phyloP scores from a whole-genome alignment of 495 filamentous ascomycete species.

The Xylaria acuta region DNA sequence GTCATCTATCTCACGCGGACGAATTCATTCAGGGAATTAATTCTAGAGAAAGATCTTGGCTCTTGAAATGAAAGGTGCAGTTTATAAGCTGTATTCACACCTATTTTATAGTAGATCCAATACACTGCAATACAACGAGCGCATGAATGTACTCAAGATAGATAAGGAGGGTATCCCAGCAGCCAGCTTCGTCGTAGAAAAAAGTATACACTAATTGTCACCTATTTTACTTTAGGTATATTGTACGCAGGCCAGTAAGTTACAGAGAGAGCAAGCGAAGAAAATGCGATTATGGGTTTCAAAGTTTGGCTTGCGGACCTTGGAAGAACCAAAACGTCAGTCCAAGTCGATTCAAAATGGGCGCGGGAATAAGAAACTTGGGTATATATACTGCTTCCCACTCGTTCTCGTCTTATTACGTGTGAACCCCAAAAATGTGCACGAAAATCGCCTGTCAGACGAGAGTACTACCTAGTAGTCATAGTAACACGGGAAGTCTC shows the following conservation, averaged over 20 bases:
- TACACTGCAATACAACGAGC: background rate
- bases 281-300: background rate
- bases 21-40: background rate
- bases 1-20: background rate
- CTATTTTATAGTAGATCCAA: background rate
- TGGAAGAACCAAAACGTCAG: slow-evolving; percentile 13
- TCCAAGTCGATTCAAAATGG: background rate
- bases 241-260: background rate
- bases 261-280: background rate
- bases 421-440: background rate
- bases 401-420: background rate
- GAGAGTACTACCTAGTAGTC: background rate
- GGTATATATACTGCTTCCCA: slow-evolving; percentile 7
- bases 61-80: background rate
- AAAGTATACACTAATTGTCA: background rate
- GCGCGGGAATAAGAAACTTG: background rate
- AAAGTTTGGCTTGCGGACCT: slow-evolving; percentile 10
- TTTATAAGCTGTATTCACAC: background rate
- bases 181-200: background rate
- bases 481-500: background rate
- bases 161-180: background rate
- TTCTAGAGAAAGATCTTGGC: background rate
- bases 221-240: background rate
- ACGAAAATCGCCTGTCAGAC: too few relatives aligned
- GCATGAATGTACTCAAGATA: background rate